Conservation (phyloP, 495 filamentous ascomycete genomes). For the Daldinia childiae region DNA sequence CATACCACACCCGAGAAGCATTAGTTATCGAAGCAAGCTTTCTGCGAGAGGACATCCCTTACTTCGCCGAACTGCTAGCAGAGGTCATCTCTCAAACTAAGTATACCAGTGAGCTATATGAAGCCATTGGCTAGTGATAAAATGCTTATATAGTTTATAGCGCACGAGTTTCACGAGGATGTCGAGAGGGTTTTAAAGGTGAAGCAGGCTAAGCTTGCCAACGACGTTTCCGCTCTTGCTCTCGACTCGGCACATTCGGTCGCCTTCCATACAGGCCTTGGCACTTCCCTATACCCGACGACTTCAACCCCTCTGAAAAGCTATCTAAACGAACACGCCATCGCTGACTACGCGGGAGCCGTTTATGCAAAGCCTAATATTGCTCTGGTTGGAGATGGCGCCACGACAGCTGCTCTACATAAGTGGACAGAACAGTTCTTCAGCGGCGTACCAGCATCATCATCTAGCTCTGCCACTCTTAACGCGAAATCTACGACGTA, state of each 20-base stretch:
- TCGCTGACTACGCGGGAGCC: slow-evolving; percentile 74
- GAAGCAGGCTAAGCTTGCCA: slow-evolving; percentile 73
- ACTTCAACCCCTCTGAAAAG: slow-evolving; percentile 73
- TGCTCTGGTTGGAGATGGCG: slow-evolving; percentile 88
- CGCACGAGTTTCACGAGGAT: slow-evolving; percentile 88
- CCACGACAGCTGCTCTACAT: slow-evolving; percentile 74
- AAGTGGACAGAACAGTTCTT: slow-evolving; percentile 98
- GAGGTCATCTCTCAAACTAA: slow-evolving; percentile 90
- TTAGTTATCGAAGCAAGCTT: slow-evolving; percentile 92
- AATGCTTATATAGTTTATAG: slow-evolving; percentile 57
- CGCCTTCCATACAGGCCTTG: slow-evolving; percentile 95
- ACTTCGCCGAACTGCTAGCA: slow-evolving; percentile 94
- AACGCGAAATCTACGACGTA: slow-evolving; percentile 73
- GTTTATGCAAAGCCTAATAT: slow-evolving; percentile 91
- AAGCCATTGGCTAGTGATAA: slow-evolving; percentile 37
- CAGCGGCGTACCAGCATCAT: slow-evolving; percentile 59
- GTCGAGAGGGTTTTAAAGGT: slow-evolving; percentile 74
- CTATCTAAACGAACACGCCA: slow-evolving; percentile 76
- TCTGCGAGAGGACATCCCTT: slow-evolving; percentile 92
- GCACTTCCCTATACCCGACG: slow-evolving; percentile 74
- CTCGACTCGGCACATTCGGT: slow-evolving; percentile 85
- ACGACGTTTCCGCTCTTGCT: slow-evolving; percentile 74
- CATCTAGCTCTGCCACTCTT: slow-evolving; percentile 50
- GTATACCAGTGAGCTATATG: slow-evolving; percentile 73
- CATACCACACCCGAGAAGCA: slow-evolving; percentile 92